Evolutionary conservation across 805 yeast genomes (phyloP).

Genomic region (Gaillardinia entomophila): DNA sequence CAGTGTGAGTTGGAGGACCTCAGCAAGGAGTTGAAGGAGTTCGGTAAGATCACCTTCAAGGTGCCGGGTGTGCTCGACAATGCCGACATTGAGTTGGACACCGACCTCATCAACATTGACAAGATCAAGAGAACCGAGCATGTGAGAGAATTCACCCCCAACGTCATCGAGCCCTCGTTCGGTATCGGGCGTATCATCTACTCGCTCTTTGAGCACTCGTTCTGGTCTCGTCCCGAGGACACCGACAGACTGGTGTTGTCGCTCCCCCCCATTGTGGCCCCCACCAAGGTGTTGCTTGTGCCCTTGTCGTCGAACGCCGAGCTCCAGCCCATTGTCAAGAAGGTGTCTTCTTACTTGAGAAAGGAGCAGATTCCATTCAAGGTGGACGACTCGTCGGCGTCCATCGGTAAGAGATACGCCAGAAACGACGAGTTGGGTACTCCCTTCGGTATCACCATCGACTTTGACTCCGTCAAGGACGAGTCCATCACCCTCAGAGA

Average conservation of each 20-base stretch:
- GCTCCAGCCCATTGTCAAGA: constrained; percentile 67
- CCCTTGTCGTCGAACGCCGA: constrained; percentile 86
- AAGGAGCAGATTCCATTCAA: constrained; percentile 84
- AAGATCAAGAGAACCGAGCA: constrained; percentile 80
- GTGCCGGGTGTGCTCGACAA: constrained; percentile 61
- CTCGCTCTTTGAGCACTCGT: constrained; percentile 86
- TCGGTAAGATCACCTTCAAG: constrained; percentile 59
- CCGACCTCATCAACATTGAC: constrained; percentile 66
- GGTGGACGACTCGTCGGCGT: constrained; percentile 94
- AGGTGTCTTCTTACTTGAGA: constrained; percentile 68
- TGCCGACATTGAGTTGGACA: constrained; percentile 57
- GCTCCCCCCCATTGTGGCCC: constrained; percentile 93
- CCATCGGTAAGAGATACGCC: constrained; percentile 96
- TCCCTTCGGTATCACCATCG: constrained; percentile 96
- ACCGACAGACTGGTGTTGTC: constrained; percentile 83
- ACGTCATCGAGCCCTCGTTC: constrained; percentile 97
- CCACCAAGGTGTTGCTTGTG: constrained; percentile 92
- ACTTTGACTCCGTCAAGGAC: constrained; percentile 87
- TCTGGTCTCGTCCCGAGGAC: constrained; percentile 90
- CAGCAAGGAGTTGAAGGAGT: constrained; percentile 56
- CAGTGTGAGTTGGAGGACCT: constrained; percentile 81
- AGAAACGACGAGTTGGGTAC: constrained; percentile 98
- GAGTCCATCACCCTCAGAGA: constrained; percentile 91
- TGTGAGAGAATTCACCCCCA: constrained; percentile 92
- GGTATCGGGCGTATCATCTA: constrained; percentile 98